Evolutionary conservation across 495 filamentous ascomycete species (phyloP), one percentile per base, ranked within the genome.

Genomic region (Annulohypoxylon moriforme): DNA sequence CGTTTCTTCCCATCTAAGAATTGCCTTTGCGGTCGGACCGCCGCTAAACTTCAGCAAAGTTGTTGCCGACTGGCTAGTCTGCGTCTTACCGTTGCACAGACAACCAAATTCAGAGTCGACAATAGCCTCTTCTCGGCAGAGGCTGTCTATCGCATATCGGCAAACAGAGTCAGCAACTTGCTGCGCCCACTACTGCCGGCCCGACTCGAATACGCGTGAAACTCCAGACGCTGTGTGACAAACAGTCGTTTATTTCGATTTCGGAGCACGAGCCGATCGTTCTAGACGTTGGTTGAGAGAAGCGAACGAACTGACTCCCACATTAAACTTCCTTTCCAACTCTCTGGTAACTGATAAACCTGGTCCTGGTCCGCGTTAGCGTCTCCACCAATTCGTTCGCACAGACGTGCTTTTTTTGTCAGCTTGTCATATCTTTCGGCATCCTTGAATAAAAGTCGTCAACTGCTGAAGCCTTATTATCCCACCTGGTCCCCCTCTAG

Each of bases 371-470:
- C 71, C 22, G 20, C 67, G 14, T 63, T 77, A 77, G 76, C 71
- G 76, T 76, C 76, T 57, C 76, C 76, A 76, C 76, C 49, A 53
- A 58, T 20, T 5, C 40, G 38, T 62, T 67, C 24, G 61, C 53
- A 65, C 63, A 63, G 53, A 60, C 61, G 44, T 69, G 68, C 22
- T 52, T 18, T 44, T 68, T 68, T 60, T 73, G 72, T 61, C 69
- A 46, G 50, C 29, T 64, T 44, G 42, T 67, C 56, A 49, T 68
- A 62, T 64, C 53, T 63, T 56, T 65, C 64, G 64, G 68, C 59
- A 50, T 64, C 47, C 29, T 60, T 44, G 64, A 60, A 60, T 68
- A 64, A 68, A 68, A 72, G 64, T 62, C 58, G 60, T 68, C 47
- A 61, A 64, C 69, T 69, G 55, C 55, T 63, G 42, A 40, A 69